Percentiles rank a stretch among this genome's conserved stretches.
These are phyloP conservation scores for Candida verbasci DNA, from an alignment of 805 yeast genomes.

Conservation along the genomic window DNA sequence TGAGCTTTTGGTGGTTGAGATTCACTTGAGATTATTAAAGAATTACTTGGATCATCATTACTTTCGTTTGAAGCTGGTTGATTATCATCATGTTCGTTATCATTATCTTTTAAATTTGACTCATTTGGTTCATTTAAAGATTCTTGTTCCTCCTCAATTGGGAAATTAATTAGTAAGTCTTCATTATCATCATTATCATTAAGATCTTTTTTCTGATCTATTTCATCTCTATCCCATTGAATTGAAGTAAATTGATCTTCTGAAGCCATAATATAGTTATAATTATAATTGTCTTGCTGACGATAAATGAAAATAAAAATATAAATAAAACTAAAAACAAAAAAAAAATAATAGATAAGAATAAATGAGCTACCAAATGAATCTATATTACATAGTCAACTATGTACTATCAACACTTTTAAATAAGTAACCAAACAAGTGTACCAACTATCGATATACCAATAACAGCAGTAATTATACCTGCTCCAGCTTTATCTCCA, in stretches of 20 bases:
- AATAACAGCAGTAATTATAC: slow-evolving; percentile 71
- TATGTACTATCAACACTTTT: not conserved
- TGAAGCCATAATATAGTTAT: slow-evolving; percentile 16
- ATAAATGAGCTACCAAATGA: not conserved
- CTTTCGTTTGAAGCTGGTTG: not conserved
- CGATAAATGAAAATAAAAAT: not conserved
- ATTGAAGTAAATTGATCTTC: slow-evolving; percentile 55
- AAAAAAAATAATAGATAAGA: not conserved
- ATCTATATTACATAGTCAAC: not conserved
- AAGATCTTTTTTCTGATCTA: not conserved
- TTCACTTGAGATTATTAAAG: no score
- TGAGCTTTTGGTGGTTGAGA: not conserved
- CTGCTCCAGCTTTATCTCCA: slow-evolving; percentile 86
- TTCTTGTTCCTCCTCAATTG: slow-evolving; percentile 4
- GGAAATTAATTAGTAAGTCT: slow-evolving; percentile 1
- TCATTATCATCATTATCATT: not conserved
- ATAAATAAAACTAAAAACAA: not conserved
- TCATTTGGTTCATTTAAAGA: not conserved
- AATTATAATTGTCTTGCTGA: slow-evolving; percentile 1
- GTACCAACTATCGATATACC: slow-evolving; percentile 42
- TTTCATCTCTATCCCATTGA: slow-evolving; percentile 47
- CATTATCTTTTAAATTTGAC: not conserved
- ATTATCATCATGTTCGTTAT: not conserved
- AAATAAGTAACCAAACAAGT: slow-evolving; percentile 41
- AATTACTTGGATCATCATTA: no score